Evolutionary conservation across 2,329 filamentous ascomycete genomes (phyloP), one percentile per base, ranked within the genome.

Genomic region (Penicillium sumatraense): DNA sequence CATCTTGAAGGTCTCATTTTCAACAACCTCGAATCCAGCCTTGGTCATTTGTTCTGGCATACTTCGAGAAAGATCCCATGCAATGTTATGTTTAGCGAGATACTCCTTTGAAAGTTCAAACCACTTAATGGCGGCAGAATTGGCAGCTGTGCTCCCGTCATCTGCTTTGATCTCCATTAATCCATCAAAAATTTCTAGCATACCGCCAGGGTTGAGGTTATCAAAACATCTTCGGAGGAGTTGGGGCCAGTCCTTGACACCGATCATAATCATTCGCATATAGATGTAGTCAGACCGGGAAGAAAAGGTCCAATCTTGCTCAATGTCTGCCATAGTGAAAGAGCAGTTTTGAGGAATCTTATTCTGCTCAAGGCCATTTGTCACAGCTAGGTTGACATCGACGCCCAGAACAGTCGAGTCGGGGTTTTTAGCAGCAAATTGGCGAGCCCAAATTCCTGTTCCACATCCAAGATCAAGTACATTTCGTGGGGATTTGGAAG

Each of bases 391-490:
- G 29, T 45, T 23, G 5, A 45, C 6, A 13, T 45, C 41, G 41
- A 45, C 18, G 10, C 41, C 41, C 14, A 45, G 26, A 18, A 31
- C 41, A 29, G 18, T 20, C n/a, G 46, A 49, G 14, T 23, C 7
- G 5, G 46, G 33, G 27, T 38, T 4, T 8, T 49, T 27, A 5
- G 33, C 11, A 14, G 46, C 29, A 16, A 49, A 49, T 7, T 38
- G 31, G n/a, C 46, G 31, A 40, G 46, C 20, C 46, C 46, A 49
- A 18, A 49, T 49, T 8, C 46, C 46, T 14, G 46, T 49, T 49
- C 46, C 46, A 26, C 46, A 49, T 24, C 46, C 46, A 26, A 49
- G 29, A 27, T 49, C 46, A 14, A 38, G 46, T 7, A 49, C 46
- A 2, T 16, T 20, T 5, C 16, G 13, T 26, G 46, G 46, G 14